Percentiles rank a stretch among this genome's conserved stretches.
phyloP scores from a whole-genome alignment of 2,329 filamentous ascomycete species.

The Penicillium polonicum region DNA sequence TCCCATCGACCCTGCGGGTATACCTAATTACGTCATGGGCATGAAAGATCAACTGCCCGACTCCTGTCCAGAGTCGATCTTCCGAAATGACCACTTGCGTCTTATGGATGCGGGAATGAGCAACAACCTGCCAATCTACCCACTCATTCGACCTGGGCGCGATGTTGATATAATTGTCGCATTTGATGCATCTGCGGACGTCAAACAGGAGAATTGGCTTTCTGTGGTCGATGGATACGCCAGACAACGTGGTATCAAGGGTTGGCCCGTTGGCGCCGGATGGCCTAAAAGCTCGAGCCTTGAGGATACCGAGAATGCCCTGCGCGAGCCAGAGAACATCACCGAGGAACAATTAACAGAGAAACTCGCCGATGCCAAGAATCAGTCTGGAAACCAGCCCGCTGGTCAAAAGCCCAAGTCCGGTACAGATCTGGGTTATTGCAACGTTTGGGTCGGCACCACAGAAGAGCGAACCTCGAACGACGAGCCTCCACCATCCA shows the following conservation, averaged over 20 bases:
- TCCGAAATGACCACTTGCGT: conserved; percentile 68
- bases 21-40: conserved; percentile 85
- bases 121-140: conserved; percentile 96
- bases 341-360: conserved; percentile 60
- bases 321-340: conserved; percentile 66
- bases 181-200: conserved; percentile 92
- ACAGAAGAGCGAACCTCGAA: conserved; percentile 67
- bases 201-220: conserved; percentile 92
- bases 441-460: conserved; percentile 91
- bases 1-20: conserved; percentile 84
- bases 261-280: conserved; percentile 92
- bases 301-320: conserved; percentile 60
- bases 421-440: conserved; percentile 71
- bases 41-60: conserved; percentile 73
- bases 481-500: conserved; percentile 54
- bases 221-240: conserved; percentile 92
- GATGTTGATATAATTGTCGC: conserved; percentile 87
- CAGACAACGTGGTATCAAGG: conserved; percentile 81
- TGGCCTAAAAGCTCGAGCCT: conserved; percentile 72
- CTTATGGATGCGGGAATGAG: conserved; percentile 99
- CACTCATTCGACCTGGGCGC: conserved; percentile 80
- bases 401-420: conserved; percentile 20
- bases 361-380: conserved; percentile 62
- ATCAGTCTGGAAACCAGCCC: not conserved
- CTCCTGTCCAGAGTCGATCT: conserved; percentile 75